Evolutionary conservation across 495 filamentous ascomycete genomes (phyloP).

Genomic region (Monascus purpureus): DNA sequence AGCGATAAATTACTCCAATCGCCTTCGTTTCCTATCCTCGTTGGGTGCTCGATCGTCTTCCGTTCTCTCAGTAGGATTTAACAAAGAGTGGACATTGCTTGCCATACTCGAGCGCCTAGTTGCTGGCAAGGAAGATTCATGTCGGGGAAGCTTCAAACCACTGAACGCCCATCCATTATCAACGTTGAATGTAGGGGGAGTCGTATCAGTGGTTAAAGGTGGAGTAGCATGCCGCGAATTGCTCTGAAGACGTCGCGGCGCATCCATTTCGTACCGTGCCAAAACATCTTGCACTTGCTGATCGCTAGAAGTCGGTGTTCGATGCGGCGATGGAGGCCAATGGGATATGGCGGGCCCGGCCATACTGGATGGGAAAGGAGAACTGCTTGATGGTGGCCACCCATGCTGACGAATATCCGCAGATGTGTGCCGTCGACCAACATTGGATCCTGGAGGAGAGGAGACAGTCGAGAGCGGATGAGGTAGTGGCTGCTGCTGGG

Average conservation of each 20-base stretch:
- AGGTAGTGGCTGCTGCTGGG: conserved; percentile 49
- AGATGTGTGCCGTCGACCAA: conserved; percentile 81
- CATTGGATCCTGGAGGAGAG: conserved; percentile 55
- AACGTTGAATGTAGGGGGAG: conserved; percentile 26
- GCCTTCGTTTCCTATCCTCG: conserved; percentile 71
- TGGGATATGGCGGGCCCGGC: conserved; percentile 41
- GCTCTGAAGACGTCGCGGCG: conserved; percentile 38
- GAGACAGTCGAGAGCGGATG: conserved; percentile 66
- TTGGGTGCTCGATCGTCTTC: conserved; percentile 51
- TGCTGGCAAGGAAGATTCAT: conserved; percentile 41
- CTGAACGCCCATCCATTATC: conserved; percentile 48
- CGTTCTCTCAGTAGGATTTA: conserved; percentile 67
- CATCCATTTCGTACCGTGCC: conserved; percentile 66
- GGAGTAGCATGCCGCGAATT: conserved; percentile 62
- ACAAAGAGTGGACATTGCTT: conserved; percentile 58
- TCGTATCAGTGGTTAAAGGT: conserved; percentile 39
- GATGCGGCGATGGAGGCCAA: conserved; percentile 79
- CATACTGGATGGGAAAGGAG: conserved; percentile 42
- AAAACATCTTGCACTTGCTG: conserved; percentile 72
- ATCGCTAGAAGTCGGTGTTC: conserved; percentile 50
- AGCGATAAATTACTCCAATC: conserved; percentile 44
- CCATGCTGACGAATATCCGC: conserved; percentile 87
- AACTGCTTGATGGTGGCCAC: conserved; percentile 57
- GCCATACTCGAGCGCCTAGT: conserved; percentile 63
- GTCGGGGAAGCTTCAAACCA: conserved; percentile 26